Evolutionary conservation across 495 filamentous ascomycete species (phyloP).

Genomic region (Penicillium robsamsonii): DNA sequence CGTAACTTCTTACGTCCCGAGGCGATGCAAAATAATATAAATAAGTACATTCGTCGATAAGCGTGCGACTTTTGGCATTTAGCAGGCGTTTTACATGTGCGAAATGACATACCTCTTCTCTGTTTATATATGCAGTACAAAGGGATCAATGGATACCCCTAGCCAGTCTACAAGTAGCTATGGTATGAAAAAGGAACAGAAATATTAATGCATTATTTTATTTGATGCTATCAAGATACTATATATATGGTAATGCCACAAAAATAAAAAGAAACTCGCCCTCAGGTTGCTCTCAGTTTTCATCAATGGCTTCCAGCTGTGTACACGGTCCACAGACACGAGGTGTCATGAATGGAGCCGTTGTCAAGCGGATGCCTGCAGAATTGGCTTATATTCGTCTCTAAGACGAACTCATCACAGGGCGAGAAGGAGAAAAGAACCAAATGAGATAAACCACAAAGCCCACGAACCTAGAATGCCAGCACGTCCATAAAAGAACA

Average conservation of each 20-base stretch:
- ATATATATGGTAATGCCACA: neutral
- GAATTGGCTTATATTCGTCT: conserved; percentile 27
- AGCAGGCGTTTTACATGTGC: conserved; percentile 8
- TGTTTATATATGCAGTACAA: neutral
- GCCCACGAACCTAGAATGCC: neutral
- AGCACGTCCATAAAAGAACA: neutral
- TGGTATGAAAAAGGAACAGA: neutral
- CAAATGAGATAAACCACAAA: neutral
- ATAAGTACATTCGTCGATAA: neutral
- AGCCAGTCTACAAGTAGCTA: neutral
- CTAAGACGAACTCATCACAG: conserved; percentile 19
- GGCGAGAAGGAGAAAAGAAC: conserved; percentile 8
- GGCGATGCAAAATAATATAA: neutral
- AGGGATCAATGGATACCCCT: neutral
- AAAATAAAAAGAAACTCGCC: conserved; percentile 5
- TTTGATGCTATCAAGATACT: neutral
- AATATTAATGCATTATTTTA: neutral
- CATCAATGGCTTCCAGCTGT: conserved; percentile 15
- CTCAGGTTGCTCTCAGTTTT: conserved; percentile 17
- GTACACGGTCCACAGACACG: neutral
- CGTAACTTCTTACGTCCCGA: neutral
- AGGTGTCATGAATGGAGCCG: neutral
- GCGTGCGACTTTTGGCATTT: conserved; percentile 10
- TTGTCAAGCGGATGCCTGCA: conserved; percentile 22
- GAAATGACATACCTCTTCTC: conserved; percentile 8